Conservation (phyloP, 345 rosid species). For the Ceriops tagal region DNA sequence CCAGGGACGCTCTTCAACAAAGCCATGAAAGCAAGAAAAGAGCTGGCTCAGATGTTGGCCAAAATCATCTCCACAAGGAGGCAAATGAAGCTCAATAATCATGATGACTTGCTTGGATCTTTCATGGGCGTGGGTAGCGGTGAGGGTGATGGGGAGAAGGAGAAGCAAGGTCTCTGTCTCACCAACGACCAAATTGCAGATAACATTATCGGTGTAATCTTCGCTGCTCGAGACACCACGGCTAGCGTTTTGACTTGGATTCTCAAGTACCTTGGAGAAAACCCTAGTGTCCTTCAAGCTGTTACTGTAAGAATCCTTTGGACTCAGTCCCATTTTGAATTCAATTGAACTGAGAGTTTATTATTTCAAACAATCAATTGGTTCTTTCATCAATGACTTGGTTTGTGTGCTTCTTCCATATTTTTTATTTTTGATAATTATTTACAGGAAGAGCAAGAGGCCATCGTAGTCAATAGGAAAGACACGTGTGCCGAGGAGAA, state of each 20-base stretch:
- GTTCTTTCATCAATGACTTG: conserved; percentile 6
- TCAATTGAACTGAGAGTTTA: too few species aligned
- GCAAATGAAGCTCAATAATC: conserved; percentile 37
- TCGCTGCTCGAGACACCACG: conserved; percentile 89
- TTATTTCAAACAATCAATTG: neutral
- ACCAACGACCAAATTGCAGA: conserved; percentile 80
- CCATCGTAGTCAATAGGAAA: conserved; percentile 32
- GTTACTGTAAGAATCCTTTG: conserved; percentile 55
- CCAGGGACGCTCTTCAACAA: conserved; percentile 91
- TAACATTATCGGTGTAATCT: conserved; percentile 80
- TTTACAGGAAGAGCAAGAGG: conserved; percentile 71
- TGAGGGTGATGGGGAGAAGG: too few species aligned
- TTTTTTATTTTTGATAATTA: neutral
- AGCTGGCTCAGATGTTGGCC: conserved; percentile 64
- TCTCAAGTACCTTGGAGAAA: conserved; percentile 71
- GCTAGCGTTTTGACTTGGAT: conserved; percentile 86
- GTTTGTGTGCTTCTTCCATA: neutral
- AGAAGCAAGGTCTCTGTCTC: conserved; percentile 14
- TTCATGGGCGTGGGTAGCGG: conserved; percentile 75
- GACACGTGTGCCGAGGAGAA: conserved; percentile 37
- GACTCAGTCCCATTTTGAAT: neutral
- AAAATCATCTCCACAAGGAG: conserved; percentile 54
- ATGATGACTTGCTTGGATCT: conserved; percentile 64
- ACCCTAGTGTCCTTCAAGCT: conserved; percentile 60
- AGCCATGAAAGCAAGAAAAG: conserved; percentile 85